Evolutionary conservation across 2,329 filamentous ascomycete genomes (phyloP).

Genomic region (Claviceps capensis): DNA sequence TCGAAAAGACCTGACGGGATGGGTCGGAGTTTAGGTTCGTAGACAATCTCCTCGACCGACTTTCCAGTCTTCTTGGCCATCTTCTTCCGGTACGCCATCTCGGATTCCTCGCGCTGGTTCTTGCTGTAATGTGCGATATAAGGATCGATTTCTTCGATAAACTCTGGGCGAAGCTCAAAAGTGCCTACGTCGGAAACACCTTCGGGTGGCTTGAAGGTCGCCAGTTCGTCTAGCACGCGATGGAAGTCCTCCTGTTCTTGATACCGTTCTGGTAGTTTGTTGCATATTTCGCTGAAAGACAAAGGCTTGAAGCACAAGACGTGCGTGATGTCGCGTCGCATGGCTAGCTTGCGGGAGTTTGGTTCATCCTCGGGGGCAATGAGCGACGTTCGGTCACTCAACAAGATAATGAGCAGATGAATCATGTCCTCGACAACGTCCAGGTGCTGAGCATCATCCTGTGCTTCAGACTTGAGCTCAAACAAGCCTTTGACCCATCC

Average conservation of each 20-base stretch:
- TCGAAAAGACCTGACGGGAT: constrained; percentile 69
- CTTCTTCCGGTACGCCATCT: constrained; percentile 75
- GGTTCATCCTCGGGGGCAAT: constrained; percentile 53
- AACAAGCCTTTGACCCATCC: constrained; percentile 81
- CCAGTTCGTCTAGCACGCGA: constrained; percentile 71
- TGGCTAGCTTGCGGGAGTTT: constrained; percentile 51
- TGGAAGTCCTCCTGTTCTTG: constrained; percentile 84
- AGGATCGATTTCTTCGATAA: constrained; percentile 78
- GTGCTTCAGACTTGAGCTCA: constrained; percentile 53
- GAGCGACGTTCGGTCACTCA: constrained; percentile 78
- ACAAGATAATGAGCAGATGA: constrained; percentile 77
- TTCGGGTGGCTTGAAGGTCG: constrained; percentile 79
- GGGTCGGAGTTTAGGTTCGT: constrained; percentile 69
- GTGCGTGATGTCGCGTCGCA: constrained; percentile 83
- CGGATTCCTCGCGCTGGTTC: constrained; percentile 92
- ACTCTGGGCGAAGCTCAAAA: constrained; percentile 81
- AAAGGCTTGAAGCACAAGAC: constrained; percentile 92
- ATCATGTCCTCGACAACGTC: constrained; percentile 95
- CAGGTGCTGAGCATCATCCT: constrained; percentile 77
- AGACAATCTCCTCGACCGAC: constrained; percentile 69
- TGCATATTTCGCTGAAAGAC: constrained; percentile 82
- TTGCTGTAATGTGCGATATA: constrained; percentile 95
- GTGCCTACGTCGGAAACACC: constrained; percentile 85
- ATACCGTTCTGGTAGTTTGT: constrained; percentile 75
- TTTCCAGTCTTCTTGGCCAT: constrained; percentile 81